phyloP scores from a whole-genome alignment of 768 basidiomycete genomes.

The Auricularia sp. region DNA sequence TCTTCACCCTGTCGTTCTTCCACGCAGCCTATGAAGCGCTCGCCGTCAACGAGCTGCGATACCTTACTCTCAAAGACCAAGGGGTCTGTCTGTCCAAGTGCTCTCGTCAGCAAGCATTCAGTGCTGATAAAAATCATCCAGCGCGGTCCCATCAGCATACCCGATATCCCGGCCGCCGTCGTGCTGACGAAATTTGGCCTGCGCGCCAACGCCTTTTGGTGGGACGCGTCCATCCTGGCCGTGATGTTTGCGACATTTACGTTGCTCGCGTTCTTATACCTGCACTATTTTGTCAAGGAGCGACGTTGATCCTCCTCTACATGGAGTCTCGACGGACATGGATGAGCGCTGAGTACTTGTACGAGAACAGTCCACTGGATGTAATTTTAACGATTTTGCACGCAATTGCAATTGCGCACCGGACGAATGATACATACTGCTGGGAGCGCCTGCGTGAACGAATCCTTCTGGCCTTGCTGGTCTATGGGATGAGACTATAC shows the following conservation, averaged over 20 bases:
- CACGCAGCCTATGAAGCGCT: slow-evolving; percentile 97
- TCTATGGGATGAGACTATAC: too few species aligned
- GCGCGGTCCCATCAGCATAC: background rate
- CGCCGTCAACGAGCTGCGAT: slow-evolving; percentile 91
- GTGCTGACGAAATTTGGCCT: slow-evolving; percentile 93
- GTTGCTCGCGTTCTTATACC: slow-evolving; percentile 59
- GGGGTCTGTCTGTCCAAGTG: slow-evolving; percentile 41
- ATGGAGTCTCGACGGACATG: too few species aligned
- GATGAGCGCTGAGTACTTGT: too few species aligned
- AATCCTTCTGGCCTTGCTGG: too few species aligned
- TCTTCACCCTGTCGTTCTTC: slow-evolving; percentile 93
- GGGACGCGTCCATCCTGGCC: slow-evolving; percentile 75
- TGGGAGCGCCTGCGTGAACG: too few species aligned
- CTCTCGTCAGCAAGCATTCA: too few species aligned
- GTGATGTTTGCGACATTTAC: slow-evolving; percentile 84
- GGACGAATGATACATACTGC: too few species aligned
- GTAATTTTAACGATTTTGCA: too few species aligned
- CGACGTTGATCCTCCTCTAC: slow-evolving; percentile 26
- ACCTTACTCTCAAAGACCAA: slow-evolving; percentile 84
- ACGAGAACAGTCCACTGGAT: too few species aligned
- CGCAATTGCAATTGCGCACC: too few species aligned
- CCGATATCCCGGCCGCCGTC: slow-evolving; percentile 92
- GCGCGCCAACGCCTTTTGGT: slow-evolving; percentile 79
- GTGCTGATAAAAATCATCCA: too few species aligned
- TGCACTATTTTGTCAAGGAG: slow-evolving; percentile 89